A percentile compares a stretch with the other conserved stretches of the same genome.
These are phyloP conservation scores for Symbiodinium pilosum DNA, from an alignment of 73 alveolate genomes.

Conservation along the genomic window DNA sequence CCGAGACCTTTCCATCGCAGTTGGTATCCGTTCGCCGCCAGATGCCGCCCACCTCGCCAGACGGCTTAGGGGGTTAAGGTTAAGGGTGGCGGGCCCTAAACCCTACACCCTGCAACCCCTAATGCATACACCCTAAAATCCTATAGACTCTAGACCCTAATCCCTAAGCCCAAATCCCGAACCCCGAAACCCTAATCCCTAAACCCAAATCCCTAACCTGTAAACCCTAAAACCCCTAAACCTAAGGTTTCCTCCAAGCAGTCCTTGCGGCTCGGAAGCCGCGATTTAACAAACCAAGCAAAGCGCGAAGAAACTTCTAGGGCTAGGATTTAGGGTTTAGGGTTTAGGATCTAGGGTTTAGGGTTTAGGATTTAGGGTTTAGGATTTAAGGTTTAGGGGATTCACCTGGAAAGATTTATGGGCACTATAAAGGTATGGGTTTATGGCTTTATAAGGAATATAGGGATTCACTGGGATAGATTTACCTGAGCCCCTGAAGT, in stretches of 20 bases:
- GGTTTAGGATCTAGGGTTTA: neutral
- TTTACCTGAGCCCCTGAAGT: too few species aligned
- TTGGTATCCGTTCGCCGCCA: constrained; percentile 70
- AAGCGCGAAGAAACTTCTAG: too few species aligned
- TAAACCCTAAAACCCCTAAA: neutral
- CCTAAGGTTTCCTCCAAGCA: too few species aligned
- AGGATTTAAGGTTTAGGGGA: neutral
- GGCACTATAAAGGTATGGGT: too few species aligned
- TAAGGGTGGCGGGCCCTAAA: neutral
- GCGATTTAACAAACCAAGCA: too few species aligned
- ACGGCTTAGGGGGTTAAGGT: neutral
- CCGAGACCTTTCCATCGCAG: constrained; percentile 61
- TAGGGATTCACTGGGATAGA: neutral
- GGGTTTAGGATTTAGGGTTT: too few species aligned
- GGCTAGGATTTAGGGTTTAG: neutral
- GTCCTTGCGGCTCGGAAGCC: too few species aligned
- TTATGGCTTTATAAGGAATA: neutral
- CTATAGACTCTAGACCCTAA: neutral
- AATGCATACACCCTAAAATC: neutral
- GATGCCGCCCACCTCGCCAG: constrained; percentile 45
- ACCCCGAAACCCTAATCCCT: neutral
- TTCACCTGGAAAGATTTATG: too few species aligned
- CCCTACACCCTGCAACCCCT: neutral
- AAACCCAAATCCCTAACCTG: neutral
- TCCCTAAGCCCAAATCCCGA: neutral